phyloP scores from a whole-genome alignment of 1,284 basidiomycete species.

The Ganoderma lingzhi region DNA sequence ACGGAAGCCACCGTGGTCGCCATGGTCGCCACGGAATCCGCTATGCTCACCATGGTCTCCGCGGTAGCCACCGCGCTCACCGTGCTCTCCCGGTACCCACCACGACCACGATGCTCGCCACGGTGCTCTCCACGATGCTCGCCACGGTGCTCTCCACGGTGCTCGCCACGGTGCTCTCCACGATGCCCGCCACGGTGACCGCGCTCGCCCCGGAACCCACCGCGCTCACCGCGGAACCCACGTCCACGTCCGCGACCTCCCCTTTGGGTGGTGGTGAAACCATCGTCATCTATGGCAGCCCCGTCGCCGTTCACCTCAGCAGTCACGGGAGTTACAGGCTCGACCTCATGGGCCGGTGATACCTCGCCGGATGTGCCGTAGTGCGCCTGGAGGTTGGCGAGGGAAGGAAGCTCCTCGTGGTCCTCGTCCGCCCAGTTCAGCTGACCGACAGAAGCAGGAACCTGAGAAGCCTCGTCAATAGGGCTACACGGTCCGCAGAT shows the following conservation, averaged over 20 bases:
- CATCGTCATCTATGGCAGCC: constrained; percentile 61
- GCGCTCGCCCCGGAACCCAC: constrained; percentile 34
- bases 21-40: constrained; percentile 21
- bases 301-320: constrained; percentile 24
- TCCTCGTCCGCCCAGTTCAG: constrained; percentile 59
- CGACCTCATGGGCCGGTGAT: constrained; percentile 52
- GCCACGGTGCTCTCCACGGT: constrained; percentile 41
- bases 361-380: constrained; percentile 49
- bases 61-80: constrained; percentile 46
- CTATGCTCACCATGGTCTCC: constrained; percentile 41
- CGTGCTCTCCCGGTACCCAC: constrained; percentile 29
- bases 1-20: constrained; percentile 18
- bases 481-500: not conserved
- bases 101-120: constrained; percentile 43
- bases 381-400: constrained; percentile 50
- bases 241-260: constrained; percentile 46
- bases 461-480: constrained; percentile 23
- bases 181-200: constrained; percentile 36
- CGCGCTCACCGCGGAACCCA: constrained; percentile 42
- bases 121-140: constrained; percentile 37
- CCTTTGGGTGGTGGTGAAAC: constrained; percentile 59
- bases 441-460: constrained; percentile 45
- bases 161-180: constrained; percentile 39
- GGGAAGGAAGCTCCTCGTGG: constrained; percentile 50
- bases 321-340: constrained; percentile 39